Percentiles rank a stretch among this genome's conserved stretches.
Evolutionary conservation across 2,329 filamentous ascomycete species (phyloP).

Genomic region (Trichoderma sp.): DNA sequence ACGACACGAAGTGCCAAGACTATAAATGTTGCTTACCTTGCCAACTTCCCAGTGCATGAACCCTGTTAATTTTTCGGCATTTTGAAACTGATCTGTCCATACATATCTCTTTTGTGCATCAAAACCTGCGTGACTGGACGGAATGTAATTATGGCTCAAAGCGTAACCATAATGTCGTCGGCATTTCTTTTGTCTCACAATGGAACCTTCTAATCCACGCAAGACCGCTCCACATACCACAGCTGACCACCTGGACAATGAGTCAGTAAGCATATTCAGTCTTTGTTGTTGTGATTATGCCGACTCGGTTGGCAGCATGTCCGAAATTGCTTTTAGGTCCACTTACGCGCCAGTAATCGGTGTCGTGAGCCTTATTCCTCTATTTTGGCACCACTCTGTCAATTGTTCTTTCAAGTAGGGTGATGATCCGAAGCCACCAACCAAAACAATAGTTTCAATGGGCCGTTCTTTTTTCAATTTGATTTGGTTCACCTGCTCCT

Average conservation of each 20-base stretch:
- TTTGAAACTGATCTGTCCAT: not conserved
- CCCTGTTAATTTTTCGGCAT: not conserved
- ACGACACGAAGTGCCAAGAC: fast-evolving
- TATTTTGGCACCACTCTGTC: not conserved
- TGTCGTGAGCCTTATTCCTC: not conserved
- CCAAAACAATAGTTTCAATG: not conserved
- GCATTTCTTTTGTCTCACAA: slow-evolving; percentile 10
- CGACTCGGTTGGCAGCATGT: no score
- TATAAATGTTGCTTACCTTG: not conserved
- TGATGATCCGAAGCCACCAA: not conserved
- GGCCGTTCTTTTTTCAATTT: not conserved
- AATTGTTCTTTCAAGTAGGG: not conserved
- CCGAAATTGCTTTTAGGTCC: not conserved
- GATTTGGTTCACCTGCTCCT: not conserved
- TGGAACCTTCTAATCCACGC: not conserved
- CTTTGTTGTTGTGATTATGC: not conserved
- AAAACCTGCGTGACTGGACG: not conserved
- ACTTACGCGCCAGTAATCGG: slow-evolving; percentile 12
- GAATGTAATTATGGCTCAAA: not conserved
- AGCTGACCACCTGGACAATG: not conserved
- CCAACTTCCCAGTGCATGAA: not conserved
- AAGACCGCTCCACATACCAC: slow-evolving; percentile 5
- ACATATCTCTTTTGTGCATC: not conserved
- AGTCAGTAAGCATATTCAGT: not conserved
- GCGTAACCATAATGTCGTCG: not conserved